Conservation (phyloP, 2,329 filamentous ascomycete genomes). For the Phaeosphaeriaceae sp. region DNA sequence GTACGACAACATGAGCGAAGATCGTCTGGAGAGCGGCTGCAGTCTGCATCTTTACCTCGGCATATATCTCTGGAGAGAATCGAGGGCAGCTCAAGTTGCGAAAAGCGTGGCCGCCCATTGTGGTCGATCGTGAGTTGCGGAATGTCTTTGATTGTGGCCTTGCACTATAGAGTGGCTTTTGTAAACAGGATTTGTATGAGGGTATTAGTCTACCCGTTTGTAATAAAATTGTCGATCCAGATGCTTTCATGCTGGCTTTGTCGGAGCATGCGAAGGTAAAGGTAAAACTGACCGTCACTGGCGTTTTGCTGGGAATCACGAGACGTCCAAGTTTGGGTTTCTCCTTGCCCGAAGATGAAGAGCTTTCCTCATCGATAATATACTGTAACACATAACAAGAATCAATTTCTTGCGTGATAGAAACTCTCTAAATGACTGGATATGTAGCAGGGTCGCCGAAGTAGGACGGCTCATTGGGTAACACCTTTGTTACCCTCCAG, state of each 20-base stretch:
- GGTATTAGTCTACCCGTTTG: not conserved
- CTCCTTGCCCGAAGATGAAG: no score
- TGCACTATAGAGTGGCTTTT: not conserved
- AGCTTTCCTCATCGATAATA: no score
- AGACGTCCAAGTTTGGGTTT: no score
- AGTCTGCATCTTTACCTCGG: slow-evolving; percentile 16
- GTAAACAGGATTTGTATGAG: not conserved
- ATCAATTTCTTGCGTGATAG: no score
- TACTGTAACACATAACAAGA: no score
- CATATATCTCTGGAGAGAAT: slow-evolving; percentile 25
- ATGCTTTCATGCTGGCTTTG: not conserved
- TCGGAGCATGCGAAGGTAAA: not conserved
- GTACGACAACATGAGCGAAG: slow-evolving; percentile 33
- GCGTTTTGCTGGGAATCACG: no score
- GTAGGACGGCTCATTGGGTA: no score
- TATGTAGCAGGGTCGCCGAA: no score
- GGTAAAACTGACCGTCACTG: not conserved
- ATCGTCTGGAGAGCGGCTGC: slow-evolving; percentile 18
- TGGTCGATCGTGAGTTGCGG: not conserved
- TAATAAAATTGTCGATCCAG: not conserved
- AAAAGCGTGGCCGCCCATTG: slow-evolving; percentile 38
- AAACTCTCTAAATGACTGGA: no score
- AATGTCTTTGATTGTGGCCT: not conserved
- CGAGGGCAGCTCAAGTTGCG: slow-evolving; percentile 30
- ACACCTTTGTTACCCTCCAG: no score